Conservation (phyloP, 257 asterid genomes). For the Solanum arcanum region DNA sequence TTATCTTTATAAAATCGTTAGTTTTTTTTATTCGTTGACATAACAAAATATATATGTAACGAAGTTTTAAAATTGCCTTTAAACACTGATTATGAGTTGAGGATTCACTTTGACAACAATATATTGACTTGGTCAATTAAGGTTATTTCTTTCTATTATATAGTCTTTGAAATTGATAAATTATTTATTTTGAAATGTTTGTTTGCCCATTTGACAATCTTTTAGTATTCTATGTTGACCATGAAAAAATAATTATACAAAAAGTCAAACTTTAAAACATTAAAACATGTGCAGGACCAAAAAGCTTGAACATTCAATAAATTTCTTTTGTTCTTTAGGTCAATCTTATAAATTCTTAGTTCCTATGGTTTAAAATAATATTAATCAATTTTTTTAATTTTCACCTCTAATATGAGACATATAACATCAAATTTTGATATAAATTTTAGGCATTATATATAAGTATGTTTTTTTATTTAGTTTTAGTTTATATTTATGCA, state of each 20-base stretch:
- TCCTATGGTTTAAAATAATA: not conserved
- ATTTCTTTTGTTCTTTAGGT: not conserved
- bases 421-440: not conserved
- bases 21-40: no score
- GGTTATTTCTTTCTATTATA: not conserved
- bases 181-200: not conserved
- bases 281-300: not conserved
- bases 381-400: not conserved
- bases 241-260: not conserved
- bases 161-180: not conserved
- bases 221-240: not conserved
- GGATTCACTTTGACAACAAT: no score
- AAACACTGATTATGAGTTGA: no score
- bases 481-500: no score
- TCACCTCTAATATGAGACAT: not conserved
- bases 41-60: no score
- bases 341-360: not conserved
- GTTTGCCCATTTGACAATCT: not conserved
- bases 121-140: not conserved
- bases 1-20: no score
- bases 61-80: no score
- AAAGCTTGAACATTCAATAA: not conserved
- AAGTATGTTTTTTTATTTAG: no score
- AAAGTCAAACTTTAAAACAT: not conserved
- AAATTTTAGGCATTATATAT: no score